These are phyloP conservation scores for Sordariomycetes sp. DNA, from an alignment of 2,329 filamentous ascomycete species.

Conservation along the genomic window DNA sequence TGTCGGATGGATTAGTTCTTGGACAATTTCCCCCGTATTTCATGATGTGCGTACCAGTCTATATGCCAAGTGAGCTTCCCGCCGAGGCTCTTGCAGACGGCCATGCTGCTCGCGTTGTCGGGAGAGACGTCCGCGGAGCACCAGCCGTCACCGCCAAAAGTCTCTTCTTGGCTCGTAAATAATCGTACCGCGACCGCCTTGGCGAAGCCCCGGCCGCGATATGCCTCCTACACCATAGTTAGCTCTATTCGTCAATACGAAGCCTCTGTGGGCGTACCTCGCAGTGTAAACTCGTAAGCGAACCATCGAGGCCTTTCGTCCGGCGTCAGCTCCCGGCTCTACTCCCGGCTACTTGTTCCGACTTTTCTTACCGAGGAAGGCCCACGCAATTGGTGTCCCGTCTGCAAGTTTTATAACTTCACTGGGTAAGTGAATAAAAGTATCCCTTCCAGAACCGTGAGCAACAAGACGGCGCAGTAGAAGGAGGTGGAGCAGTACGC, in stretches of 20 bases:
- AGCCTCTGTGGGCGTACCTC: conserved; percentile 31
- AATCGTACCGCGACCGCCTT: conserved; percentile 49
- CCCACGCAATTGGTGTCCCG: conserved; percentile 50
- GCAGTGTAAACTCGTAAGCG: conserved; percentile 49
- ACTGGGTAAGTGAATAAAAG: conserved; percentile 32
- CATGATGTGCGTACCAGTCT: conserved; percentile 38
- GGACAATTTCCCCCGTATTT: background rate
- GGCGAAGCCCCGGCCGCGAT: conserved; percentile 51
- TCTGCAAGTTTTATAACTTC: conserved; percentile 32
- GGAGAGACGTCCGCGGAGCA: conserved; percentile 53
- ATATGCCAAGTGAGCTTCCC: conserved; percentile 43
- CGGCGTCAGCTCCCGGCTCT: background rate
- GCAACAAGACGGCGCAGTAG: background rate
- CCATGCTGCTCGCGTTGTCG: conserved; percentile 49
- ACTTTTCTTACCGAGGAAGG: conserved; percentile 35
- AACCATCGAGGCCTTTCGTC: conserved; percentile 42
- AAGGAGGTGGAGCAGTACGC: conserved; percentile 23
- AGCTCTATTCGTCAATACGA: too few species aligned
- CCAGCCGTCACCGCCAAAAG: conserved; percentile 38
- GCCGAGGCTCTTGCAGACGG: conserved; percentile 50
- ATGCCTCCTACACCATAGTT: conserved; percentile 26
- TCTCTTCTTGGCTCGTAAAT: conserved; percentile 35
- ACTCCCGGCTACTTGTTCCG: background rate
- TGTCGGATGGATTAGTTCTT: background rate
- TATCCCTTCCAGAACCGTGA: conserved; percentile 19